A percentile compares a stretch with the other conserved stretches of the same genome.
These are phyloP conservation scores for Obelidium mucronatum DNA, from an alignment of 192 early-diverging fungal species.

Conservation along the genomic window DNA sequence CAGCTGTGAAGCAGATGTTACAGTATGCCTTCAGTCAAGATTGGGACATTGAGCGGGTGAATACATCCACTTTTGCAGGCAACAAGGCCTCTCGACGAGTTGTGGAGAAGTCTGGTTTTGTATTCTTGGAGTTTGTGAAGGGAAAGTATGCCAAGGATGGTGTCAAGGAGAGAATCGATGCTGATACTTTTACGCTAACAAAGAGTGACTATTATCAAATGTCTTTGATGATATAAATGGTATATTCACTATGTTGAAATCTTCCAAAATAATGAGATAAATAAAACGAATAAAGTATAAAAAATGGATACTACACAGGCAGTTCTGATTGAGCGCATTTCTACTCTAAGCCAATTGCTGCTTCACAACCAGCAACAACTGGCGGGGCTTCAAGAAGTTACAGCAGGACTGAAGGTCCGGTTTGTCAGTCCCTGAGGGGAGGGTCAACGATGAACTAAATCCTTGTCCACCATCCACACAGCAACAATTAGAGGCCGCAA, in stretches of 20 bases:
- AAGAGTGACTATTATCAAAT: background rate
- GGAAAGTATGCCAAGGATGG: background rate
- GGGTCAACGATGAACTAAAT: background rate
- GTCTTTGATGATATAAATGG: no score
- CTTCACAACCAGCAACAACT: constrained; percentile 33
- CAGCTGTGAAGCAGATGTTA: background rate
- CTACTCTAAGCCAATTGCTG: constrained; percentile 22
- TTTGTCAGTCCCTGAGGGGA: background rate
- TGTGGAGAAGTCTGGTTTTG: constrained; percentile 21
- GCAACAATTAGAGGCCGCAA: constrained; percentile 24
- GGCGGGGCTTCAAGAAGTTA: constrained; percentile 6
- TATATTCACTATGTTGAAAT: no score
- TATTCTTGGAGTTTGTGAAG: background rate
- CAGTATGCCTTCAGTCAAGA: constrained; percentile 1
- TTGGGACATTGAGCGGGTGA: constrained; percentile 17
- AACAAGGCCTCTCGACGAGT: background rate
- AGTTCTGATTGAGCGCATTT: constrained; percentile 21
- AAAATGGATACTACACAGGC: background rate
- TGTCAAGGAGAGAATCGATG: constrained; percentile 1
- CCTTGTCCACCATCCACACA: background rate
- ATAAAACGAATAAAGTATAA: no score
- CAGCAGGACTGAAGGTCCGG: constrained; percentile 19
- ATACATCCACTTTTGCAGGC: background rate
- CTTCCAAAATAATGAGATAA: no score
- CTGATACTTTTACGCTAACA: background rate